phyloP scores from a whole-genome alignment of 176 grass and related monocot species.

The Zea luxurians region DNA sequence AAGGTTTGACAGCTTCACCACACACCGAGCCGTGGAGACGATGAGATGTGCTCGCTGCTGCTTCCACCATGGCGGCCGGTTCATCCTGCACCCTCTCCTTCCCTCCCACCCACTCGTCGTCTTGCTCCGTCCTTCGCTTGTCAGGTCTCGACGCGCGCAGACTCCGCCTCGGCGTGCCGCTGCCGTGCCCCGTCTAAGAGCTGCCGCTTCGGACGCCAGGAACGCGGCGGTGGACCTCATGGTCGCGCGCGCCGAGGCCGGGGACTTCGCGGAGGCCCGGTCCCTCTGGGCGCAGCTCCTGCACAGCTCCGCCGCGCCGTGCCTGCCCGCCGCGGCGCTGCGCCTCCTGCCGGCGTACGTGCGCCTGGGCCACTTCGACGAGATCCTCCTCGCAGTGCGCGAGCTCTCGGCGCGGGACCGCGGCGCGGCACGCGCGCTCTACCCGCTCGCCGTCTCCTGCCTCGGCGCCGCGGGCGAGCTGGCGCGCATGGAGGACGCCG shows the following conservation, averaged over 20 bases:
- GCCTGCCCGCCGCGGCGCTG: conserved; percentile 38
- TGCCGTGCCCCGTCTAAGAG: background rate
- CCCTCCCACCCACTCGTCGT: background rate
- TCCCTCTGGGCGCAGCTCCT: conserved; percentile 76
- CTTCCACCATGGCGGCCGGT: conserved; percentile 28
- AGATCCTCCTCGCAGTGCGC: conserved; percentile 47
- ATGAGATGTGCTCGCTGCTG: conserved; percentile 30
- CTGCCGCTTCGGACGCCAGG: background rate
- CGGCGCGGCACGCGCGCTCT: conserved; percentile 32
- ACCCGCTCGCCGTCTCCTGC: conserved; percentile 67
- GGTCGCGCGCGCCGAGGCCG: conserved; percentile 63
- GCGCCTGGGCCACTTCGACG: conserved; percentile 49
- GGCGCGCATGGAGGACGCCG: conserved; percentile 58
- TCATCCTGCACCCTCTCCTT: background rate
- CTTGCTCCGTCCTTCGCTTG: background rate
- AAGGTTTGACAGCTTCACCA: background rate
- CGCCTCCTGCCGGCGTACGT: conserved; percentile 63
- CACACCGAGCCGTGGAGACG: background rate
- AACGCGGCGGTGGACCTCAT: conserved; percentile 48
- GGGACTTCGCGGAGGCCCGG: conserved; percentile 55
- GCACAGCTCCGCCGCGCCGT: conserved; percentile 59
- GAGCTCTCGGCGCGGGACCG: conserved; percentile 51
- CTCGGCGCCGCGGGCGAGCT: conserved; percentile 66
- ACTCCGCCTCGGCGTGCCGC: background rate
- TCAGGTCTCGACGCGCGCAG: background rate